Conservation (phyloP, 225 moss, liverwort and hornwort species). For the Bryum argenteum region DNA sequence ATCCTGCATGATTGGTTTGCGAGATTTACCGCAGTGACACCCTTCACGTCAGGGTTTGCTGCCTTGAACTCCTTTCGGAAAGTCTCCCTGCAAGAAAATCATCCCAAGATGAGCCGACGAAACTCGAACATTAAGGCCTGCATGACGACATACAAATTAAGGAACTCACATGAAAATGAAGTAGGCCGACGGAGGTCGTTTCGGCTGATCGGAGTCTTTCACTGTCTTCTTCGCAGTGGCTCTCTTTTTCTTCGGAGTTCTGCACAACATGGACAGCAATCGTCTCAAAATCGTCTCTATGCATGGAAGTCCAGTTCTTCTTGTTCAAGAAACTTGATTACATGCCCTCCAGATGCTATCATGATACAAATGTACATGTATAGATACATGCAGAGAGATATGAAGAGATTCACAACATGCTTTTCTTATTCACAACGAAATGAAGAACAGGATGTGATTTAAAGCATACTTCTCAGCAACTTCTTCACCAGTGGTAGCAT, state of each 20-base stretch:
- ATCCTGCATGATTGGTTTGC: background rate
- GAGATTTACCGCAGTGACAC: constrained; percentile 52
- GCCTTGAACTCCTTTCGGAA: constrained; percentile 61
- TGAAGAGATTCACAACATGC: background rate
- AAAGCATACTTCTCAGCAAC: constrained; percentile 38
- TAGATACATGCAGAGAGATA: too few relatives aligned
- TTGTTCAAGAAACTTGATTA: background rate
- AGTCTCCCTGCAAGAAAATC: constrained; percentile 48
- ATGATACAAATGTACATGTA: background rate
- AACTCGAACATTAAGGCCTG: constrained; percentile 9
- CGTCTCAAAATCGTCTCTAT: too few relatives aligned
- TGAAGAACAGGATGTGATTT: background rate
- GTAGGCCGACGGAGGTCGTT: constrained; percentile 56
- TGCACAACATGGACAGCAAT: constrained; percentile 7
- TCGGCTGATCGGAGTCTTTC: constrained; percentile 58
- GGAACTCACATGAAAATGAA: constrained; percentile 55
- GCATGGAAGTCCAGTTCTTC: background rate
- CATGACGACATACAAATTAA: background rate
- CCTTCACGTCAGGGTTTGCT: constrained; percentile 59
- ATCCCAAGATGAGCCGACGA: constrained; percentile 16
- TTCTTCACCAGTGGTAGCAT: constrained; percentile 42
- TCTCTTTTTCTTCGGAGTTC: constrained; percentile 44
- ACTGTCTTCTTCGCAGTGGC: constrained; percentile 44
- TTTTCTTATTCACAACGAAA: background rate
- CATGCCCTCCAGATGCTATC: background rate